phyloP scores from a whole-genome alignment of 495 filamentous ascomycete species.

The Cercophora scortea region DNA sequence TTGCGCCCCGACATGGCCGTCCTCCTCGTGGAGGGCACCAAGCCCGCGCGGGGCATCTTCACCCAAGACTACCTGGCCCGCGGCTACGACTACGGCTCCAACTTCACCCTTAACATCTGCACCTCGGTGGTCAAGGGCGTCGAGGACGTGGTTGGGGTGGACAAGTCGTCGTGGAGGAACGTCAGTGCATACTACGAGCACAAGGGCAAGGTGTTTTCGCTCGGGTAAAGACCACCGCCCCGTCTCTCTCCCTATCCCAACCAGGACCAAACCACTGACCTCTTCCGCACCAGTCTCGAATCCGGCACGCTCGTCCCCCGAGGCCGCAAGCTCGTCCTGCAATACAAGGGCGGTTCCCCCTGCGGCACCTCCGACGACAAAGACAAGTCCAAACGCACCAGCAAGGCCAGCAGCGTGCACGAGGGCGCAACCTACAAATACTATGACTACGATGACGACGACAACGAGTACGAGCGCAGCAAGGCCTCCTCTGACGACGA shows the following conservation, averaged over 20 bases:
- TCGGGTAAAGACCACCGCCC: constrained; percentile 53
- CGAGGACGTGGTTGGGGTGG: constrained; percentile 62
- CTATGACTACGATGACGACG: constrained; percentile 27
- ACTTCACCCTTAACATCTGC: constrained; percentile 96
- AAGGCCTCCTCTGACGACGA: constrained; percentile 8
- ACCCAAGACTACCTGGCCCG: constrained; percentile 72
- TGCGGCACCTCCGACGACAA: constrained; percentile 45
- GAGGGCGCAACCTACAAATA: constrained; percentile 26
- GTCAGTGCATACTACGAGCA: constrained; percentile 84
- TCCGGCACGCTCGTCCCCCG: constrained; percentile 65
- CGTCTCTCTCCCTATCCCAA: not conserved
- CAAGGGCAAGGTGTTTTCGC: constrained; percentile 67
- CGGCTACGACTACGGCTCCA: constrained; percentile 78
- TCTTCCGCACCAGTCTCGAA: constrained; percentile 36
- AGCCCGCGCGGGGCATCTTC: constrained; percentile 43
- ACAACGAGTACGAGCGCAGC: constrained; percentile 1
- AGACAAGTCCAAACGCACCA: constrained; percentile 3
- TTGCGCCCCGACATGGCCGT: constrained; percentile 64
- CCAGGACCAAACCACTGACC: too few species aligned
- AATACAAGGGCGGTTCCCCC: constrained; percentile 85
- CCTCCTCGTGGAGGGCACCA: constrained; percentile 42
- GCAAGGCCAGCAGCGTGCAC: constrained; percentile 22
- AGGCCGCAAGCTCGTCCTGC: constrained; percentile 83
- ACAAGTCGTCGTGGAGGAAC: constrained; percentile 60
- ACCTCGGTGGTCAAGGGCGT: constrained; percentile 72